Evolutionary conservation across 305 asterid species (phyloP), one percentile per base, ranked within the genome.

Genomic region (Plantago lanceolata): DNA sequence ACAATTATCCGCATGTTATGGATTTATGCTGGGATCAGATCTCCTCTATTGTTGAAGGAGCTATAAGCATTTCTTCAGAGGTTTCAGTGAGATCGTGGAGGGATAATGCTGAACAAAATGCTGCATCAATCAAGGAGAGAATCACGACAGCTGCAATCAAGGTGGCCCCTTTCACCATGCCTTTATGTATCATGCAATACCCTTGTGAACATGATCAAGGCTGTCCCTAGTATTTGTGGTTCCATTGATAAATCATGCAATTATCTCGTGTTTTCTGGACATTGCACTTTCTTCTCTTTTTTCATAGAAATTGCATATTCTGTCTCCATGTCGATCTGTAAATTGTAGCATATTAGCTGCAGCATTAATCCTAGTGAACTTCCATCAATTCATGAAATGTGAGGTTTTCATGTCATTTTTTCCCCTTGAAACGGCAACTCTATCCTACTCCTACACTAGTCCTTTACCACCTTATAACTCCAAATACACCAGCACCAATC

Each of bases 1-100:
- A 92, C 79, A 92, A 85, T 81, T 89, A 89, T 75, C 98, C 96
- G 57, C 81, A 79, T 64, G 82, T 77, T 72, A 75, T 82, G 72
- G 75, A 81, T 73, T 64, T 82, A 63, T 85, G 90, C 74, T 92
- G 96, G 98, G 84, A 82, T 68, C 81, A 77, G 70, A 63, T 85
- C 54, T 89, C 98, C 24, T 76, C 89, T 59, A 67, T 76, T 57
- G 75, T 77, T 63, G 75, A 66, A 62, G 72, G 75, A 67, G 70
- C 81, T 71, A 66, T 92, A 68, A 84, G 78, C 56, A 69, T 68
- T 67, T 74, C 76, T 67, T 64, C 73, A 5, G 96, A 80, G 17
- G 59, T 50, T 65, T 68, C 82, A 66, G 72, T 76, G 63, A 85
- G 82, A 71, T 67, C 69, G 49, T 71, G 87, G 98, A 85, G 84